phyloP scores from a whole-genome alignment of 495 filamentous ascomycete species.

The Hypoxylon trugodes region DNA sequence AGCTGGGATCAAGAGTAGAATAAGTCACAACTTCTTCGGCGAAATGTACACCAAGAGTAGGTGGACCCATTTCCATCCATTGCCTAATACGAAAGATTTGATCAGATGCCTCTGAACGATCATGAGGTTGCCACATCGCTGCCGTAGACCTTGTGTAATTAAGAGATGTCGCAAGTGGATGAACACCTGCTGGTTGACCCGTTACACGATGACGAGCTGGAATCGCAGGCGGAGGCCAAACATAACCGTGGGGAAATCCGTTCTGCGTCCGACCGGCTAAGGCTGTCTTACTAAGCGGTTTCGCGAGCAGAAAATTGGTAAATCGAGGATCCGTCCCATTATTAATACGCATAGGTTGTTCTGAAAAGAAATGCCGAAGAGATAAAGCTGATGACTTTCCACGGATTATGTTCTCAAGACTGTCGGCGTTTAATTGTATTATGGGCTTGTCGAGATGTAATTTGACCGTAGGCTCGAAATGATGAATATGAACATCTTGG shows the following conservation, averaged over 20 bases:
- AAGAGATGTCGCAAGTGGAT: slow-evolving; percentile 36
- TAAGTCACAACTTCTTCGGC: slow-evolving; percentile 78
- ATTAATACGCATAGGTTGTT: slow-evolving; percentile 64
- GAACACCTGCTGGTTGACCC: slow-evolving; percentile 45
- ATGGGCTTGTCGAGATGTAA: slow-evolving; percentile 78
- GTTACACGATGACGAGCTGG: slow-evolving; percentile 66
- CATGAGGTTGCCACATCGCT: slow-evolving; percentile 52
- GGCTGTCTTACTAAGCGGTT: slow-evolving; percentile 47
- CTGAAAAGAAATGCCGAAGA: slow-evolving; percentile 48
- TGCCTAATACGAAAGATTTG: slow-evolving; percentile 74
- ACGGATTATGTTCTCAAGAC: slow-evolving; percentile 38
- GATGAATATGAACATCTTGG: slow-evolving; percentile 73
- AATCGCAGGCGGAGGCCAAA: slow-evolving; percentile 81
- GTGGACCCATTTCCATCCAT: slow-evolving; percentile 68
- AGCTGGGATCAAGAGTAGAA: slow-evolving; percentile 71
- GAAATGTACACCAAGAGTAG: slow-evolving; percentile 51
- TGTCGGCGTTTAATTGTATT: slow-evolving; percentile 62
- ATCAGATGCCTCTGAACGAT: slow-evolving; percentile 65
- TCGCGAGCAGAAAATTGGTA: slow-evolving; percentile 55
- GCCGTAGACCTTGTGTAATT: slow-evolving; percentile 45
- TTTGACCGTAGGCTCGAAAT: slow-evolving; percentile 71
- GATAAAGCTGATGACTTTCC: slow-evolving; percentile 20
- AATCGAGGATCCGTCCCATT: slow-evolving; percentile 47
- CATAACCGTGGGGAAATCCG: slow-evolving; percentile 53
- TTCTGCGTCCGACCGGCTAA: slow-evolving; percentile 15